These are phyloP conservation scores for Sclerotinia sclerotiorum DNA, from an alignment of 2,329 filamentous ascomycete genomes.

Conservation along the genomic window DNA sequence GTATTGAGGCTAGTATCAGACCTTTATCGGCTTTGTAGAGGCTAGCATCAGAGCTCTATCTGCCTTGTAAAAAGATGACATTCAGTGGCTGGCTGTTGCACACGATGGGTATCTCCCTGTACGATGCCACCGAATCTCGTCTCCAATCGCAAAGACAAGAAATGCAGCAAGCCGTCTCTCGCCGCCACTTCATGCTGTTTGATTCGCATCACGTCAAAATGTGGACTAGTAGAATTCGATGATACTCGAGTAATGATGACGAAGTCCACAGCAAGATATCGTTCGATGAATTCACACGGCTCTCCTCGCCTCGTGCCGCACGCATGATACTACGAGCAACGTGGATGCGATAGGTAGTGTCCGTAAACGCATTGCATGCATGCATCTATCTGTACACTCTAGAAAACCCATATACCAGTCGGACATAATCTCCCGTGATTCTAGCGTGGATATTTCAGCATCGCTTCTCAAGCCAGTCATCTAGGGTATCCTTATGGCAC, in stretches of 20 bases:
- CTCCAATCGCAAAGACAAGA: background rate
- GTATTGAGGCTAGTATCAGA: background rate
- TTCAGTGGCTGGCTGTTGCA: constrained; percentile 12
- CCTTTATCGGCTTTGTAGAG: background rate
- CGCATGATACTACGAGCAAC: background rate
- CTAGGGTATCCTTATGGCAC: background rate
- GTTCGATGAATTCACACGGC: background rate
- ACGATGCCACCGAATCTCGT: background rate
- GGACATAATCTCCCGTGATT: background rate
- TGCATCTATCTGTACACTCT: background rate
- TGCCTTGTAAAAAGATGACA: background rate
- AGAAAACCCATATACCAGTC: constrained; percentile 6
- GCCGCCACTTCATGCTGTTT: background rate
- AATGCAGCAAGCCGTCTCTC: background rate
- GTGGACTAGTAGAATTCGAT: background rate
- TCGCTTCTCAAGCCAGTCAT: background rate
- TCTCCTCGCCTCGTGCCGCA: background rate
- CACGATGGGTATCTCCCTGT: background rate
- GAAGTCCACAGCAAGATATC: background rate
- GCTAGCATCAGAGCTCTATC: background rate
- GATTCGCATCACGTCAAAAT: background rate
- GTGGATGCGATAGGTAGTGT: background rate
- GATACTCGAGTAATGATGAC: background rate
- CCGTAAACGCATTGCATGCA: background rate
- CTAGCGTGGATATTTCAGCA: background rate